Conservation (phyloP, 2,329 filamentous ascomycete species). For the Diplodia sapinea region DNA sequence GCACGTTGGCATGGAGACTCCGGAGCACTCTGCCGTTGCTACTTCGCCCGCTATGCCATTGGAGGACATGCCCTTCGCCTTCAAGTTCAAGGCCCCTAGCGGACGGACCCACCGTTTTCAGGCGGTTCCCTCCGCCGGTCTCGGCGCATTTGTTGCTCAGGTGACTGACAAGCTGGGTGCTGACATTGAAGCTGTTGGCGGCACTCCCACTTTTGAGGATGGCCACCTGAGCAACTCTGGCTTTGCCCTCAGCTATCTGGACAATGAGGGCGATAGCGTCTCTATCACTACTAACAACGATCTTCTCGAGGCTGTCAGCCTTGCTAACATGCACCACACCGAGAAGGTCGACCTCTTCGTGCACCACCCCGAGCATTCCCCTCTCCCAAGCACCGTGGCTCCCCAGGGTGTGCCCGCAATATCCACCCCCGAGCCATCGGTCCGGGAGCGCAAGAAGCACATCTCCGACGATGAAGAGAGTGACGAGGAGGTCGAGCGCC, state of each 20-base stretch:
- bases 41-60: slow-evolving; percentile 60
- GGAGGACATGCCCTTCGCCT: slow-evolving; percentile 83
- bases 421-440: slow-evolving; percentile 57
- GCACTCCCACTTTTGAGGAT: slow-evolving; percentile 76
- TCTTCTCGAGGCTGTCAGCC: slow-evolving; percentile 83
- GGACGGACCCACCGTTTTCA: slow-evolving; percentile 93
- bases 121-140: slow-evolving; percentile 77
- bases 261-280: slow-evolving; percentile 95
- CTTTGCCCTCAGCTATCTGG: slow-evolving; percentile 92
- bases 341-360: slow-evolving; percentile 98
- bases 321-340: slow-evolving; percentile 75
- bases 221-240: slow-evolving; percentile 77
- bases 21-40: slow-evolving; percentile 68
- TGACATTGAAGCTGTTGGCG: slow-evolving; percentile 84
- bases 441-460: slow-evolving; percentile 55
- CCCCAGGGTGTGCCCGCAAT: slow-evolving; percentile 59
- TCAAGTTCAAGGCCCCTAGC: slow-evolving; percentile 98
- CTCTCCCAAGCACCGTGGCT: slow-evolving; percentile 68
- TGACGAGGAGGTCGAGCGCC: slow-evolving; percentile 55
- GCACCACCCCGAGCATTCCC: slow-evolving; percentile 89
- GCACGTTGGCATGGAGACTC: slow-evolving; percentile 82
- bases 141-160: slow-evolving; percentile 76
- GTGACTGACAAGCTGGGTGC: slow-evolving; percentile 84
- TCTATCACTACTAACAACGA: slow-evolving; percentile 97
- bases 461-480: slow-evolving; percentile 61